Evolutionary conservation across 495 filamentous ascomycete genomes (phyloP), one percentile per base, ranked within the genome.

Genomic region (Aspergillus indologenus): DNA sequence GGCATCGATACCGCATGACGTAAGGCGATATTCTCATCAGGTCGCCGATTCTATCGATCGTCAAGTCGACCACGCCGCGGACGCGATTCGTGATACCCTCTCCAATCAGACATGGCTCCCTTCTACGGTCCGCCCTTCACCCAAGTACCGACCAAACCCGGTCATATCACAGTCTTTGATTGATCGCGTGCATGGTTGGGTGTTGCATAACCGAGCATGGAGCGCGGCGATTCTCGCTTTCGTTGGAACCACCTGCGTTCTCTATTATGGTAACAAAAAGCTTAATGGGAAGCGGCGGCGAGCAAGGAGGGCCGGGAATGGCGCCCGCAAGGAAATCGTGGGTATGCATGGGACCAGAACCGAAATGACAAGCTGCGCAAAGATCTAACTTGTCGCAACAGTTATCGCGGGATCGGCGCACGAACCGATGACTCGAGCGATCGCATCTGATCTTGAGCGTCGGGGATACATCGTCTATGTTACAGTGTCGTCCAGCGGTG

Each of bases 391-490:
- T 17, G 12, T 20, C 45, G 42, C 43, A 23, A 57, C 61, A 79
- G 88, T 96, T 17, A 76, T 98, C 59, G 90, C 91, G 31, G 92
- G 94, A 43, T 87, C 88, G 1, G 85, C 90, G 5, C 83, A 87
- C 59, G 85, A 94, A 58, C 90, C 91, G 19, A 79, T 96, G 64
- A 90, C 89, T 1, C 83, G 85, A 59, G 88, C 90, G 17, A 82
- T 98, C 57, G 84, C 90, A 1, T 67, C 90, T 24, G 95, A 98
- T 65, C 68, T 98, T 56, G 94, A 98, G 71, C 83, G 91, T 52
- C 84, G 92, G 52, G 95, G 95, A 15, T 98, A 96, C 67, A 90
- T 98, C 48, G 92, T 98, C 21, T 98, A 90, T 66, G 78, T 98
- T 51, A 88, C 94, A 0, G 91, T 90, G 59, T 87, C 81, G 57